These are phyloP conservation scores for Trichophyton benhamiae DNA, from an alignment of 2,329 filamentous ascomycete species.

Conservation along the genomic window DNA sequence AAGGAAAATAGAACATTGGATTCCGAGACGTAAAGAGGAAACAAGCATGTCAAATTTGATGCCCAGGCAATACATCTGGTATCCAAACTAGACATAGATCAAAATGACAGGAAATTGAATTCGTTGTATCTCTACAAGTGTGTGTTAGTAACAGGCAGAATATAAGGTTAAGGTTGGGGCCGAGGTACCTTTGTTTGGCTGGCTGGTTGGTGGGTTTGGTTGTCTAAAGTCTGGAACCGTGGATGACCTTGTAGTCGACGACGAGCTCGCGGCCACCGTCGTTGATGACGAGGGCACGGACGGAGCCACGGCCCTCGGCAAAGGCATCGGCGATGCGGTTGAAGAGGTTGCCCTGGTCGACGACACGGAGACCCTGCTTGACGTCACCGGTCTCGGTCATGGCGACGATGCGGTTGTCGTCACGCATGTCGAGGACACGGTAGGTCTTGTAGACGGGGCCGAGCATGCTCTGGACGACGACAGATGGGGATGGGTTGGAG, in stretches of 20 bases:
- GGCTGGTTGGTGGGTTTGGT: not conserved
- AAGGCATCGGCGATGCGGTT: slow-evolving; percentile 70
- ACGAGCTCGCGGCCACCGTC: slow-evolving; percentile 88
- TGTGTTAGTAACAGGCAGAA: not conserved
- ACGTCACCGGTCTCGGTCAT: slow-evolving; percentile 99
- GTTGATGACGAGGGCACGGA: slow-evolving; percentile 90
- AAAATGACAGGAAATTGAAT: not conserved
- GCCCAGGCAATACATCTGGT: not conserved
- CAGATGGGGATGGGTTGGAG: slow-evolving; percentile 90
- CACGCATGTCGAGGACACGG: slow-evolving; percentile 93
- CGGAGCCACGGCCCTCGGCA: slow-evolving; percentile 79
- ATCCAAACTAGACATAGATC: not conserved
- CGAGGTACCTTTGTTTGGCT: not conserved
- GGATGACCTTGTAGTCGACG: slow-evolving; percentile 98
- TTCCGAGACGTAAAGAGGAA: not conserved
- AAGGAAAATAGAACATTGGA: not conserved
- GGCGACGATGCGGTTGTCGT: slow-evolving; percentile 69
- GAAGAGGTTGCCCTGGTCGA: slow-evolving; percentile 89
- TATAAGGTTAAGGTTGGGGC: not conserved
- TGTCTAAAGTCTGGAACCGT: slow-evolving; percentile 54
- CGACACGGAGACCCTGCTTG: slow-evolving; percentile 86
- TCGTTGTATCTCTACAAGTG: not conserved
- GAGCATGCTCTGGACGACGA: slow-evolving; percentile 98
- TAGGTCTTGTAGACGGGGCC: slow-evolving; percentile 99
- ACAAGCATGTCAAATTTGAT: not conserved